Percentiles rank a stretch among this genome's conserved stretches.
These are phyloP conservation scores for Podospora pseudocomata DNA, from an alignment of 495 filamentous ascomycete genomes.

Conservation along the genomic window DNA sequence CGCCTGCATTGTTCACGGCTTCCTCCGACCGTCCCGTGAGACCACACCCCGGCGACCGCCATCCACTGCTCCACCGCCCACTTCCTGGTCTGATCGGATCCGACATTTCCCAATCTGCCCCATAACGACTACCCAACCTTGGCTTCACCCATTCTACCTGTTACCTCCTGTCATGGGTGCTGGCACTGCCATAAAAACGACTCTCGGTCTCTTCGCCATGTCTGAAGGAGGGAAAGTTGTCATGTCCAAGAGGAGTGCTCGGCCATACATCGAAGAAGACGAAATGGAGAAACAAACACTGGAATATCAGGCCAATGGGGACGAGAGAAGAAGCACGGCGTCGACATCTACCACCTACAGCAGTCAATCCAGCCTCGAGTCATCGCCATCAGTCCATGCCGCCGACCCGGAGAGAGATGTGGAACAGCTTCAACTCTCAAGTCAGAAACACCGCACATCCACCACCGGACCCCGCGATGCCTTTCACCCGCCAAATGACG, in stretches of 20 bases:
- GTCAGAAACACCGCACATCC: background rate
- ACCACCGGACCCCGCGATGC: slow-evolving; percentile 8
- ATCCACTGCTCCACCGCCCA: background rate
- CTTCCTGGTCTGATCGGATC: background rate
- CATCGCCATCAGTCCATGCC: slow-evolving; percentile 16
- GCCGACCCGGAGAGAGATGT: slow-evolving; percentile 5
- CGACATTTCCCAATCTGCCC: background rate
- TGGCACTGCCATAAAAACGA: background rate
- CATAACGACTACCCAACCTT: background rate
- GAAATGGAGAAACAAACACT: slow-evolving; percentile 17
- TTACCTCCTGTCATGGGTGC: background rate
- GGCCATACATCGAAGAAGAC: slow-evolving; percentile 26
- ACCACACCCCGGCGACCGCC: slow-evolving; percentile 1
- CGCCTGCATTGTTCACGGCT: background rate
- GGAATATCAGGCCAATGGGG: slow-evolving; percentile 9
- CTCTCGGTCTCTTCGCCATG: slow-evolving; percentile 15
- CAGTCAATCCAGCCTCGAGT: slow-evolving; percentile 22
- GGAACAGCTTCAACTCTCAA: background rate
- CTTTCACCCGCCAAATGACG: slow-evolving; percentile 13
- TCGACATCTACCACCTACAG: slow-evolving; percentile 18
- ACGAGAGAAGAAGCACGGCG: slow-evolving; percentile 14
- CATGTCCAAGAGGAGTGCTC: slow-evolving; percentile 29
- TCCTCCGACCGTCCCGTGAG: background rate
- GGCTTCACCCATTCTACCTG: background rate
- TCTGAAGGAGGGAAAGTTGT: slow-evolving; percentile 15